Evolutionary conservation across 192 early-diverging fungal genomes (phyloP), one percentile per base, ranked within the genome.

Genomic region (Globomyces pollinis-pini): DNA sequence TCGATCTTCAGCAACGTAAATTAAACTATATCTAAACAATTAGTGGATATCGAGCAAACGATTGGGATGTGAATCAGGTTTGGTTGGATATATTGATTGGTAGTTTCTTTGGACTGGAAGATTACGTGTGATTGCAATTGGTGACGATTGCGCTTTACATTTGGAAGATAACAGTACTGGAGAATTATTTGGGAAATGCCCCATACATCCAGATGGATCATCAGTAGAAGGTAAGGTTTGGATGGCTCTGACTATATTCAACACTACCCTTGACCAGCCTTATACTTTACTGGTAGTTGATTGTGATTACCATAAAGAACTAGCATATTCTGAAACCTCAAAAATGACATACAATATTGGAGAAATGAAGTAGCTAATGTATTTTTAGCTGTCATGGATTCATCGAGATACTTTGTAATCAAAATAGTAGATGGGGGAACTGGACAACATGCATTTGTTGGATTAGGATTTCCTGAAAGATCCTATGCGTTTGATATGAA

Each of bases 401-500:
- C 88, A 21, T 81, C 77, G 42, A 79, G 91, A 6, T 94, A 91
- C 65, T 94, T 94, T 86, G 90, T 90, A 5, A 61, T 94, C 31
- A 83, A 73, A 39, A 79, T 94, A 6, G 86, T 76, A 12, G 77
- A 79, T 60, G 47, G 21, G 68, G 72, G 73, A 71, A 68, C 77
- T 74, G 71, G 86, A 13, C 72, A 88, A 12, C 86, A 90, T 64
- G 88, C 89, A 16, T 91, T 85, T 64, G 73, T 94, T 53, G 91
- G 91, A 9, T 68, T 94, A 47, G 91, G 91, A 9, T 94, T 94
- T 62, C 67, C 76, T 35, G 91, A 94, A 64, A 76, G 91, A 12
- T 77, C 75, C 29, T 73, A 79, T 58, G 85, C 91, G 1, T 94
- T 94, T 73, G 91, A 94, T 65, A 91, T 91, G 54, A 91, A 94